phyloP scores from a whole-genome alignment of 176 grass and related monocot genomes.

The Themeda triandra region DNA sequence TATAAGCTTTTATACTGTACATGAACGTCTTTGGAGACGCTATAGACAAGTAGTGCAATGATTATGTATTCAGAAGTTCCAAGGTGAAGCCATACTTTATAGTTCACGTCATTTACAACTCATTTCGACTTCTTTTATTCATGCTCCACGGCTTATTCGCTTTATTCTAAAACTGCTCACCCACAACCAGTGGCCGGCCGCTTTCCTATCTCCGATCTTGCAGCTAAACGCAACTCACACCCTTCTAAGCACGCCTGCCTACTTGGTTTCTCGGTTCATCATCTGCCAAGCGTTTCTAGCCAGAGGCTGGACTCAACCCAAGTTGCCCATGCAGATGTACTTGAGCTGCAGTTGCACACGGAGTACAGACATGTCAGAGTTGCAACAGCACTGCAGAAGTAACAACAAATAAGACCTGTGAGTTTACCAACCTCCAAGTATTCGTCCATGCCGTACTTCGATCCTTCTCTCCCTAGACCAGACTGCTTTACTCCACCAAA shows the following conservation, averaged over 20 bases:
- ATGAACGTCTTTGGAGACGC: neutral
- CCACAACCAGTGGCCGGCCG: neutral
- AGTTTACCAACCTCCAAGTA: conserved; percentile 70
- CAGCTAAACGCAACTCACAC: neutral
- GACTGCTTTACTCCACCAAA: conserved; percentile 95
- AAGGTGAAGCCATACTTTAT: neutral
- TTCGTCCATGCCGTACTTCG: conserved; percentile 90
- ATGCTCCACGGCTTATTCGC: neutral
- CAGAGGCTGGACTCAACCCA: conserved; percentile 29
- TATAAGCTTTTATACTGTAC: neutral
- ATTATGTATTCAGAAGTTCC: neutral
- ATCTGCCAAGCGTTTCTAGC: neutral
- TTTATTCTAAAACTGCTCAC: conserved; percentile 22
- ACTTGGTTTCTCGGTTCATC: neutral
- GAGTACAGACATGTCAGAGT: neutral
- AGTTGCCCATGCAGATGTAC: conserved; percentile 92
- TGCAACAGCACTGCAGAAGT: neutral
- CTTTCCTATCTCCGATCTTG: neutral
- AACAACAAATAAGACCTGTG: neutral
- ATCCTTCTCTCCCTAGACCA: conserved; percentile 89
- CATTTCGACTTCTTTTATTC: conserved; percentile 29
- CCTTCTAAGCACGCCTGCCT: neutral
- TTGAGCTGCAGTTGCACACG: conserved; percentile 63
- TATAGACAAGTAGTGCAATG: neutral
- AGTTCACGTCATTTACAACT: conserved; percentile 38